phyloP scores from a whole-genome alignment of 116 monocot species.

The Zostera marina region DNA sequence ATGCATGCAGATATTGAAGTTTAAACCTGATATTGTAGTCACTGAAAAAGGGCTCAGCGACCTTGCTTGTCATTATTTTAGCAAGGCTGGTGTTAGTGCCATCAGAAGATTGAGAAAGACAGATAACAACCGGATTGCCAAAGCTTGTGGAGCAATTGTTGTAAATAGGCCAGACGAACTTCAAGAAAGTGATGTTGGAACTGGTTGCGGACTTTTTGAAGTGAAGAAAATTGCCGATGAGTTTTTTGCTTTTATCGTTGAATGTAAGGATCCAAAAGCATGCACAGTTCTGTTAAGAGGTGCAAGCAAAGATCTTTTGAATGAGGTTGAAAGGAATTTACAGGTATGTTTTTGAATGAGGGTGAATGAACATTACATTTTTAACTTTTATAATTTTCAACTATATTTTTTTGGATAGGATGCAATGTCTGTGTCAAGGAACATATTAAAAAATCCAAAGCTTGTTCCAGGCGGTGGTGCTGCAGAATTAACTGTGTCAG shows the following conservation, averaged over 20 bases:
- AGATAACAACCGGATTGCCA: slow-evolving; percentile 86
- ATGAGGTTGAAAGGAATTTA: slow-evolving; percentile 92
- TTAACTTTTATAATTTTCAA: background rate
- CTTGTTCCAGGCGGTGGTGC: slow-evolving; percentile 96
- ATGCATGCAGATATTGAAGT: slow-evolving; percentile 71
- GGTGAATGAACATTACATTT: background rate
- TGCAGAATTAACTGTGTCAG: slow-evolving; percentile 82
- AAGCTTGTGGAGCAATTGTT: slow-evolving; percentile 78
- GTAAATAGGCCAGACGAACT: slow-evolving; percentile 92
- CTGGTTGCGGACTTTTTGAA: slow-evolving; percentile 84
- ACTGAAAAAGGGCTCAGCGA: slow-evolving; percentile 95
- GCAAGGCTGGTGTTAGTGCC: slow-evolving; percentile 89
- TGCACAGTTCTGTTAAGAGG: slow-evolving; percentile 88
- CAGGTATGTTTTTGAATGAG: slow-evolving; percentile 32
- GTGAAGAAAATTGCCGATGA: slow-evolving; percentile 93
- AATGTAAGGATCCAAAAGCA: slow-evolving; percentile 87
- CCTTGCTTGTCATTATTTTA: slow-evolving; percentile 81
- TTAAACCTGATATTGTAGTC: slow-evolving; percentile 83
- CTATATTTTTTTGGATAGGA: slow-evolving; percentile 22
- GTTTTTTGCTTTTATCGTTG: slow-evolving; percentile 79
- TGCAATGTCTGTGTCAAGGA: slow-evolving; percentile 83
- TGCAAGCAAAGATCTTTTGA: slow-evolving; percentile 91
- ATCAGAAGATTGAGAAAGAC: slow-evolving; percentile 80
- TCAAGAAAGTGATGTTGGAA: slow-evolving; percentile 96
- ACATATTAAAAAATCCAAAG: slow-evolving; percentile 92